phyloP scores from a whole-genome alignment of 169 alveolate genomes.

The Plasmodium coatneyi region DNA sequence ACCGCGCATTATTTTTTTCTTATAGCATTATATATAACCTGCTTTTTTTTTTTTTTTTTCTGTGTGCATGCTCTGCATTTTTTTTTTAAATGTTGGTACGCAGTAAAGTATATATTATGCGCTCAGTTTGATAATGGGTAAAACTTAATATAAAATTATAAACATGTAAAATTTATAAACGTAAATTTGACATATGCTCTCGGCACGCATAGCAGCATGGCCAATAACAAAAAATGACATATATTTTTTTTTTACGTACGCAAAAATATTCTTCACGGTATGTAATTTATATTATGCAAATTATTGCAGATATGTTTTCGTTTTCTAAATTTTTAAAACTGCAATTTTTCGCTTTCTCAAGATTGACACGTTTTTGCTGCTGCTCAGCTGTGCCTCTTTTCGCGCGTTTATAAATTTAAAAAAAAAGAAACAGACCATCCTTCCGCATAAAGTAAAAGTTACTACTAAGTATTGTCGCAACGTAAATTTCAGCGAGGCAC shows the following conservation, averaged over 20 bases:
- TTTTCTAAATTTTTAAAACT: not conserved
- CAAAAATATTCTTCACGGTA: not conserved
- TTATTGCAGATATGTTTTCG: not conserved
- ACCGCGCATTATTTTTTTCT: slow-evolving; percentile 5
- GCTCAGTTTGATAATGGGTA: not conserved
- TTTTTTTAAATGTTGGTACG: slow-evolving; percentile 2
- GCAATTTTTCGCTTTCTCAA: not conserved
- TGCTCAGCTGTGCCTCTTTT: not conserved
- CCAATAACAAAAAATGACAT: not conserved
- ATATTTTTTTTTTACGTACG: not conserved
- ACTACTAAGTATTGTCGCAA: not conserved
- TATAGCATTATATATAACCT: not conserved
- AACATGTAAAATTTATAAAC: not conserved
- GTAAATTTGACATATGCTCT: not conserved
- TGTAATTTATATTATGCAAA: not conserved
- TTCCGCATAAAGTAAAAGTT: not conserved
- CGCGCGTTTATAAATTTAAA: not conserved
- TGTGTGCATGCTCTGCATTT: not conserved
- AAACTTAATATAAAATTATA: not conserved
- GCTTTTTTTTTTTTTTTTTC: slow-evolving; percentile 23
- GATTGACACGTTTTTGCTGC: not conserved
- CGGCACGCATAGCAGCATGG: not conserved
- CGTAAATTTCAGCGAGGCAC: not conserved
- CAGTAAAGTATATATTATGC: not conserved
- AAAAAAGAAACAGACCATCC: not conserved